These are phyloP conservation scores for Cladorrhinum sp. DNA, from an alignment of 2,329 filamentous ascomycete genomes.

Conservation along the genomic window DNA sequence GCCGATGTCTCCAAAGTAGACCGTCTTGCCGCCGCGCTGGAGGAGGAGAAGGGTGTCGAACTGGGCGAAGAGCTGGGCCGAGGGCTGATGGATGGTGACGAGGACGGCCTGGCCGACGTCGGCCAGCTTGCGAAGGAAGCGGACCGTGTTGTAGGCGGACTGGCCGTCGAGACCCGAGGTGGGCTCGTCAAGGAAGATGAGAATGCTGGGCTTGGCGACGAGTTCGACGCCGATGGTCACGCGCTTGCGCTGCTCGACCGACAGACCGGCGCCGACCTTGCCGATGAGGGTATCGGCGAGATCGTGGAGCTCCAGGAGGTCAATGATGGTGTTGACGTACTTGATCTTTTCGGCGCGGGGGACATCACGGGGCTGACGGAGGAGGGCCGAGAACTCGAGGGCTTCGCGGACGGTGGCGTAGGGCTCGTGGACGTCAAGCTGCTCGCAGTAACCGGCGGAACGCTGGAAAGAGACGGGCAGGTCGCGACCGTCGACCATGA, in stretches of 20 bases:
- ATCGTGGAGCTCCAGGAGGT: constrained; percentile 51
- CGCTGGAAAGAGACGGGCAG: constrained; percentile 73
- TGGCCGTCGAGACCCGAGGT: constrained; percentile 66
- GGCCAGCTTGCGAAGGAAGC: constrained; percentile 64
- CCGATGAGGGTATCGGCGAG: constrained; percentile 49
- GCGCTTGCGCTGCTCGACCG: constrained; percentile 51
- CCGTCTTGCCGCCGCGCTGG: constrained; percentile 61
- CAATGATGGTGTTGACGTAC: constrained; percentile 77
- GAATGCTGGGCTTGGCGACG: constrained; percentile 56
- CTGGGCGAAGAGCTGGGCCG: constrained; percentile 61
- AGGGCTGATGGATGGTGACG: constrained; percentile 69
- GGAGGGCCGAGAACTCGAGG: constrained; percentile 68
- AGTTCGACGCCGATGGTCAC: constrained; percentile 61
- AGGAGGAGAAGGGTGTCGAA: constrained; percentile 66
- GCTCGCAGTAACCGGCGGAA: constrained; percentile 76
- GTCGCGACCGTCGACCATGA: constrained; percentile 71
- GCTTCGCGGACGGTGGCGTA: constrained; percentile 75
- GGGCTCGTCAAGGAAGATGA: constrained; percentile 62
- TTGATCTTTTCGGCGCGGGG: constrained; percentile 65
- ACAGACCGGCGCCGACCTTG: constrained; percentile 49
- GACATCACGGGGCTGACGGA: constrained; percentile 66
- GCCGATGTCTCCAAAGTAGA: constrained; percentile 64
- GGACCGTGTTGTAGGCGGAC: constrained; percentile 63
- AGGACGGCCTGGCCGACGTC: constrained; percentile 65
- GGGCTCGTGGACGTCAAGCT: constrained; percentile 74